These are phyloP conservation scores for Dendrothele bispora DNA, from an alignment of 768 basidiomycete species.

Conservation along the genomic window DNA sequence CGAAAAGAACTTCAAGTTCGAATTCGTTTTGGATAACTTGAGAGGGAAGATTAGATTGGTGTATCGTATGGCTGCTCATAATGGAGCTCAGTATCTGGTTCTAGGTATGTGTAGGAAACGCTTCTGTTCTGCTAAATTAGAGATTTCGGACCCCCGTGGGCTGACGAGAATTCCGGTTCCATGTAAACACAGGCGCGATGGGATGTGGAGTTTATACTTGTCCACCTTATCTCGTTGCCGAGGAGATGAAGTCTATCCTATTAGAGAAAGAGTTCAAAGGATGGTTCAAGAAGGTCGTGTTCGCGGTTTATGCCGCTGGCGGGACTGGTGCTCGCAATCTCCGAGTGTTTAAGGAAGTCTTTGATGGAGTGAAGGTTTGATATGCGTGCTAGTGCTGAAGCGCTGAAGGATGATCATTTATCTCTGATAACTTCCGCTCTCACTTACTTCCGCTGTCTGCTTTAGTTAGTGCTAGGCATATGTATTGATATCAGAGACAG, in stretches of 20 bases:
- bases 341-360: slow-evolving; percentile 19
- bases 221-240: slow-evolving; percentile 21
- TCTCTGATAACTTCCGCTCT: too few species aligned
- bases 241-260: slow-evolving; percentile 23
- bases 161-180: too few species aligned
- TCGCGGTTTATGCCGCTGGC: slow-evolving; percentile 21
- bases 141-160: too few species aligned
- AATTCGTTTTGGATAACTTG: slow-evolving; percentile 10
- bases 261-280: slow-evolving; percentile 25
- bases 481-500: too few species aligned
- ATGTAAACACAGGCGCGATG: slow-evolving; percentile 20
- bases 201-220: slow-evolving; percentile 26
- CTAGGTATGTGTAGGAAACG: slow-evolving; percentile 19
- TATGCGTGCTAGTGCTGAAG: too few species aligned
- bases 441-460: too few species aligned
- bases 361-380: too few species aligned
- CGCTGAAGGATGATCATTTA: too few species aligned
- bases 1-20: slow-evolving; percentile 6
- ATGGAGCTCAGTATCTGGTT: slow-evolving; percentile 16
- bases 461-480: too few species aligned
- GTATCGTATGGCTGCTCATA: slow-evolving; percentile 20
- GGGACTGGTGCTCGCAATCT: slow-evolving; percentile 17
- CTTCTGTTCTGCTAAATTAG: not conserved
- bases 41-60: slow-evolving; percentile 23
- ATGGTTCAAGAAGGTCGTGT: slow-evolving; percentile 21